These are phyloP conservation scores for Phytophthora palmivora DNA, from an alignment of 352 stramenopile species.

Conservation along the genomic window DNA sequence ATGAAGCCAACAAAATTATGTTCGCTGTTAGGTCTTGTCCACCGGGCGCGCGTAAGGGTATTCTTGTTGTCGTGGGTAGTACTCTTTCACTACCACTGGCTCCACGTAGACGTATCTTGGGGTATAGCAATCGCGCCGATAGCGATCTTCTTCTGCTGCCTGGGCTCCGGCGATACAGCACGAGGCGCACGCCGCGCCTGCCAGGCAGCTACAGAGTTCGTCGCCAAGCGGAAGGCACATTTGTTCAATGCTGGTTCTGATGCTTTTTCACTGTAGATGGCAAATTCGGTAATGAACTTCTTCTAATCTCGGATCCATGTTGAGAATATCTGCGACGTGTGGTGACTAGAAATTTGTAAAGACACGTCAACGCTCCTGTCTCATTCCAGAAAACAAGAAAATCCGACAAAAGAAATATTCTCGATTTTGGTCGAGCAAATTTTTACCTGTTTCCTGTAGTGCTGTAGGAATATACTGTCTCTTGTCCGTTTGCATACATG, in stretches of 20 bases:
- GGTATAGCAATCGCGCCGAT: slow-evolving; percentile 24
- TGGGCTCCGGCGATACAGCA: slow-evolving; percentile 31
- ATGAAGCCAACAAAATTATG: too few species aligned
- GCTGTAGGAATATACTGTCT: too few species aligned
- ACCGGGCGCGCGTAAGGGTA: slow-evolving; percentile 24
- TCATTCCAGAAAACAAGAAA: slow-evolving; percentile 23
- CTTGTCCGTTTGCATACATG: too few species aligned
- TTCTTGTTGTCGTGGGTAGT: slow-evolving; percentile 9
- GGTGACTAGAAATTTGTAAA: slow-evolving; percentile 23
- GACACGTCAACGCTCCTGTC: slow-evolving; percentile 20
- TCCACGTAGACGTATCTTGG: slow-evolving; percentile 29
- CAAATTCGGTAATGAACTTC: slow-evolving; percentile 18
- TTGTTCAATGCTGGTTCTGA: neutral
- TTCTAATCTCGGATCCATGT: slow-evolving; percentile 6
- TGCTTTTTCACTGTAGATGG: neutral
- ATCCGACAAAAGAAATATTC: slow-evolving; percentile 7
- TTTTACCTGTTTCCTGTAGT: too few species aligned
- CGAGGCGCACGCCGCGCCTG: slow-evolving; percentile 30
- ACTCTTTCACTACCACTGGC: slow-evolving; percentile 26
- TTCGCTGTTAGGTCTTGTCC: neutral
- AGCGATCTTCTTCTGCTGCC: slow-evolving; percentile 26
- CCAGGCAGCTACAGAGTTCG: slow-evolving; percentile 38
- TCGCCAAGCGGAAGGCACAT: slow-evolving; percentile 36
- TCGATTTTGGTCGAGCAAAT: too few species aligned
- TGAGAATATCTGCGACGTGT: slow-evolving; percentile 25